Percentiles rank a stretch among this genome's conserved stretches.
phyloP scores from a whole-genome alignment of 768 basidiomycete genomes.

The Mycena alexandri region DNA sequence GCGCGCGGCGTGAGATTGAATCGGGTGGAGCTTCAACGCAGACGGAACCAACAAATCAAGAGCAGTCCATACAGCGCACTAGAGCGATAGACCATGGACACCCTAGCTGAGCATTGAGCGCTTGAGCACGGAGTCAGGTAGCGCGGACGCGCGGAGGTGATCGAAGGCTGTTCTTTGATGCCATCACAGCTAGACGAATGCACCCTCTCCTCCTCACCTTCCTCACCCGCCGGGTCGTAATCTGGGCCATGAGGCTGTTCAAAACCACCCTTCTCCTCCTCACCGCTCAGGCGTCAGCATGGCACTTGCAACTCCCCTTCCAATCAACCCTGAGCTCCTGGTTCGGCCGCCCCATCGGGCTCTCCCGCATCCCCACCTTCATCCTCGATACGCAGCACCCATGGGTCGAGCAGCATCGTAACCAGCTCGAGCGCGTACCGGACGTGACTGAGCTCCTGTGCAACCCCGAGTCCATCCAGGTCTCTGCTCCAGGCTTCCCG shows the following conservation, averaged over 20 bases:
- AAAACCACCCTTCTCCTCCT: conserved; percentile 20
- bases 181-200: too few species aligned
- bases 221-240: conserved; percentile 12
- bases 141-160: too few species aligned
- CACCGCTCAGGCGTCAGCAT: conserved; percentile 14
- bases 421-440: conserved; percentile 17
- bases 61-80: too few species aligned
- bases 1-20: too few species aligned
- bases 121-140: too few species aligned
- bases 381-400: conserved; percentile 23
- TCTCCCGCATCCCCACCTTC: conserved; percentile 21
- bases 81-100: too few species aligned
- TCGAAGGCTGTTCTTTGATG: too few species aligned
- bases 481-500: conserved; percentile 20
- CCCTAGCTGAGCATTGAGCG: too few species aligned
- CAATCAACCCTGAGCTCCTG: conserved; percentile 21
- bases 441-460: conserved; percentile 19
- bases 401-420: conserved; percentile 20
- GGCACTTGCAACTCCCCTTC: conserved; percentile 17
- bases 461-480: conserved; percentile 23
- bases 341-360: conserved; percentile 18
- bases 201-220: too few species aligned
- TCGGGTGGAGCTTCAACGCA: too few species aligned
- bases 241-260: conserved; percentile 21
- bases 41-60: too few species aligned